phyloP scores from a whole-genome alignment of 805 yeast species.

The Teunomyces kruisii region DNA sequence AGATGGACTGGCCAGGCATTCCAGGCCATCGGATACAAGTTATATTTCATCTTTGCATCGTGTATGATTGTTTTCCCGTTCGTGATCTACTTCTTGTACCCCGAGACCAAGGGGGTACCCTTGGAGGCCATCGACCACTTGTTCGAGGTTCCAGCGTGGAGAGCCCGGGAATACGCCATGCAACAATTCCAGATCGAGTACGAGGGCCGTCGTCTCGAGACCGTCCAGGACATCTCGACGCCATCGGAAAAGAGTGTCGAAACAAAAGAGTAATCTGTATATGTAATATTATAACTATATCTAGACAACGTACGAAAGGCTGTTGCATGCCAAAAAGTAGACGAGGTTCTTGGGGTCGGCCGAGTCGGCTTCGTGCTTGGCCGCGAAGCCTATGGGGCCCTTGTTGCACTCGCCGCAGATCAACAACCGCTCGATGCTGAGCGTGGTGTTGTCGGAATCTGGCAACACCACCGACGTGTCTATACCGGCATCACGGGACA shows the following conservation, averaged over 20 bases:
- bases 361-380: conserved; percentile 26
- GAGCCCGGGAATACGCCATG: conserved; percentile 28
- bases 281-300: background rate
- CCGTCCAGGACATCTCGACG: background rate
- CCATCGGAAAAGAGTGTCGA: background rate
- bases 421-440: conserved; percentile 51
- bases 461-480: conserved; percentile 5
- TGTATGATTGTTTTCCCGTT: conserved; percentile 26
- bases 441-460: conserved; percentile 14
- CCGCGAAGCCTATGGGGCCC: conserved; percentile 77
- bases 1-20: conserved; percentile 47
- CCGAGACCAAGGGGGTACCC: conserved; percentile 40
- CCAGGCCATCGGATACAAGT: conserved; percentile 42
- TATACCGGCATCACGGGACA: conserved; percentile 42
- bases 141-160: conserved; percentile 36
- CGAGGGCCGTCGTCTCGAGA: conserved; percentile 3
- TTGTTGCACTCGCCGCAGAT: conserved; percentile 76
- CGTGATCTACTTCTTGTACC: conserved; percentile 32
- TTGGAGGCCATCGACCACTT: conserved; percentile 32
- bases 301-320: conserved; percentile 40
- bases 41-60: conserved; percentile 43
- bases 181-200: conserved; percentile 17
- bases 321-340: conserved; percentile 46
- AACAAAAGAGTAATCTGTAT: background rate
- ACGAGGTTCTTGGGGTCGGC: conserved; percentile 38